Percentiles rank a stretch among this genome's conserved stretches.
phyloP scores from a whole-genome alignment of 2,329 filamentous ascomycete species.

The Aspergillus unguis region DNA sequence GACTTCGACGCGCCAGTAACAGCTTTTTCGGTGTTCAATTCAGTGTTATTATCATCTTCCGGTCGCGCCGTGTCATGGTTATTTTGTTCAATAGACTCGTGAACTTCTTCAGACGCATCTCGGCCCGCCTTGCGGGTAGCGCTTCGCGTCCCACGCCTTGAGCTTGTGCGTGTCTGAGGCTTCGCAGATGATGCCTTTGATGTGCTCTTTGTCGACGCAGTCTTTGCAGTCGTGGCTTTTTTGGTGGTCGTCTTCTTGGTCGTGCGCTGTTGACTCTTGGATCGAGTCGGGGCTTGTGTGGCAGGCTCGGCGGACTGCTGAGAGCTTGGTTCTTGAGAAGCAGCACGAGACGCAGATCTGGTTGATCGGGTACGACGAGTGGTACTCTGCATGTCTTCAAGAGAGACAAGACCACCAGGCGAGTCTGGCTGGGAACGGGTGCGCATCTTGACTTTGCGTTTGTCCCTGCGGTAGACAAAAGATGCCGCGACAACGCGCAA shows the following conservation, averaged over 20 bases:
- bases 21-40: not conserved
- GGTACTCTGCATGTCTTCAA: constrained; percentile 27
- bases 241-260: constrained; percentile 15
- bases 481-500: not conserved
- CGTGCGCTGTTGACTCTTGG: constrained; percentile 15
- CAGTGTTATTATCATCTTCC: constrained; percentile 10
- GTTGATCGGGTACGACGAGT: constrained; percentile 22
- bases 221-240: constrained; percentile 15
- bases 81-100: constrained; percentile 8
- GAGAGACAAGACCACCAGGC: constrained; percentile 32
- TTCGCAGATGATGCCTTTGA: constrained; percentile 9
- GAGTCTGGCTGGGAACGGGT: constrained; percentile 39
- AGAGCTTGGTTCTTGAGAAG: constrained; percentile 3
- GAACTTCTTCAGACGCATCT: constrained; percentile 4
- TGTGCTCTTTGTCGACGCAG: constrained; percentile 8
- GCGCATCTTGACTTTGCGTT: constrained; percentile 29
- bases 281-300: constrained; percentile 14
- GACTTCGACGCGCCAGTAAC: not conserved
- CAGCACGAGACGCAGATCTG: constrained; percentile 17
- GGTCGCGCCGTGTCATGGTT: not conserved
- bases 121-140: constrained; percentile 13
- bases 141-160: constrained; percentile 16
- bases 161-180: constrained; percentile 11
- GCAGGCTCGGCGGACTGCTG: constrained; percentile 10
- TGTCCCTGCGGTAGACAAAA: not conserved